Base-by-base conservation (phyloP, 768 basidiomycete genomes). In the Suillus cothurnatus region DNA sequence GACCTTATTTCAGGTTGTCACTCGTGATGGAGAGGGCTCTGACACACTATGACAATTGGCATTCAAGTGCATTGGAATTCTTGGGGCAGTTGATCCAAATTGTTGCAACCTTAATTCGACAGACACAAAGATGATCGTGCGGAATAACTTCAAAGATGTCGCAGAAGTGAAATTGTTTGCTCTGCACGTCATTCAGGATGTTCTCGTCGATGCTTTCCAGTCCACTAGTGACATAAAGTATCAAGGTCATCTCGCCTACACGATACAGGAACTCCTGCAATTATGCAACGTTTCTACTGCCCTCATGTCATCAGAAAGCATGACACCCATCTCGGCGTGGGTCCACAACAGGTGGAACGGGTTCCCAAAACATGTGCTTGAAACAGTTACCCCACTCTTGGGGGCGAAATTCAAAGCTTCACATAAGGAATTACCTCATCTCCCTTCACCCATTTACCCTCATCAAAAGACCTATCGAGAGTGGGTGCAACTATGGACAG, bases 51-150 rank as follows among this genome's bases (percentile, higher is more conserved):
- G 88, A 21, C 78, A 86, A 50, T 76, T 92, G 23, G 91, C 94
- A 0, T 95, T 90, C 71, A 93, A 97, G 72, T 97, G 94, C 73
- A 87, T 99, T 62, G 95, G 96, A 2, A 85, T 93, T 26, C 78
- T 99, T 15, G 97, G 97, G 7, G 97, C 97, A 2, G 84, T 96
- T 21, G 97, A 99, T 76, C 97, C 97, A 0, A 96, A 99, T 80
- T 85, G 97, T 58, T 91, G 92, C 71, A 90, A 93, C 67, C 81
- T 94, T 23, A 79, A 80, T 1, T 74, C 82, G 36, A 78, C 77
- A 43, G 88, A 91, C 67, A 76, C 85, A 3, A 83, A 84, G 52
- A 90, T 92, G 78, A 84, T 95, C 56, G 83, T 98, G 57, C 80
- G 88, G 66, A 86, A 84, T 71, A 95, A 98, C 73, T 97, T 95